Evolutionary conservation across 192 early-diverging fungal genomes (phyloP).

Genomic region (Gorgonomyces haynaldii): DNA sequence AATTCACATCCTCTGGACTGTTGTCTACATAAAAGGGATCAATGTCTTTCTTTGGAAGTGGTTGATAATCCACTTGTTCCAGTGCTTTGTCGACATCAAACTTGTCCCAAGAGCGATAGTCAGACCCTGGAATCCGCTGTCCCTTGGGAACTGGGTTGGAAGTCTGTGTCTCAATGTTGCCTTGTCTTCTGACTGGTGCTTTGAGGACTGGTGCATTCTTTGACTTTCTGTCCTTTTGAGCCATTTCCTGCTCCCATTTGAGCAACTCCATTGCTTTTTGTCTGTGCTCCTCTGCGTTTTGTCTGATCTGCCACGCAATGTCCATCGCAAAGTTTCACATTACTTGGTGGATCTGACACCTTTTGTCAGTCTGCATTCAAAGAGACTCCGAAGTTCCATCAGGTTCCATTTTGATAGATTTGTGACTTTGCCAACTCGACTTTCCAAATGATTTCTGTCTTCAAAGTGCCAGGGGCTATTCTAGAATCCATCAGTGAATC

Average conservation of each 20-base stretch:
- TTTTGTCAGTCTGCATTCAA: too few species aligned
- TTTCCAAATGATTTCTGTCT: too few species aligned
- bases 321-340: slow-evolving; percentile 6
- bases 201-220: not conserved
- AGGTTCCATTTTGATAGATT: too few species aligned
- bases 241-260: slow-evolving; percentile 32
- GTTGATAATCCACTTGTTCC: slow-evolving; percentile 13
- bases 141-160: not conserved
- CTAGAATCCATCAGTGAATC: too few species aligned
- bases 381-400: too few species aligned
- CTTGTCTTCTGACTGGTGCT: not conserved
- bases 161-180: not conserved
- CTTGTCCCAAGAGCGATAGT: slow-evolving; percentile 33
- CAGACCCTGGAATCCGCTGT: slow-evolving; percentile 11
- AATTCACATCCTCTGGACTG: not conserved
- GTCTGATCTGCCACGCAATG: slow-evolving; percentile 26
- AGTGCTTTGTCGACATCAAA: slow-evolving; percentile 28
- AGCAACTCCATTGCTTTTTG: slow-evolving; percentile 22
- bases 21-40: not conserved
- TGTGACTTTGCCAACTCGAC: too few species aligned
- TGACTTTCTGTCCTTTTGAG: slow-evolving; percentile 8
- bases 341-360: too few species aligned
- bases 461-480: too few species aligned
- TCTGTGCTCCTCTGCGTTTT: slow-evolving; percentile 32
- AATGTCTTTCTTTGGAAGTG: not conserved